Percentiles rank a stretch among this genome's conserved stretches.
These are phyloP conservation scores for Aureobasidium melanogenum DNA, from an alignment of 2,329 filamentous ascomycete genomes.

Conservation along the genomic window DNA sequence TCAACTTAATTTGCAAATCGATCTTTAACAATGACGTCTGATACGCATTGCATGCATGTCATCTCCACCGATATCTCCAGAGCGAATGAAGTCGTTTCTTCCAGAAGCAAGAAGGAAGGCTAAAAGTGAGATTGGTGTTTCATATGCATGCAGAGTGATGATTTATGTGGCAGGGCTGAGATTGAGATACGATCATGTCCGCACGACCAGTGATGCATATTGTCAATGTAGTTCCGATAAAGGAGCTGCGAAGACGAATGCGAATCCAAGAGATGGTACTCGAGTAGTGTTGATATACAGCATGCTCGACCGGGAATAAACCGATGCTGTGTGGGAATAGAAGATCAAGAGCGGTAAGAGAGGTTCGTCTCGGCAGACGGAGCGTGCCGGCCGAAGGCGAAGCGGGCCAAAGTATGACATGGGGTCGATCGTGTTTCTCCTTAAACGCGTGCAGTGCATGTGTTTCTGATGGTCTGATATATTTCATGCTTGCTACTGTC, in stretches of 20 bases:
- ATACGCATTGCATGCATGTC: background rate
- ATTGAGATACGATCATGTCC: background rate
- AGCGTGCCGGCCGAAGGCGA: background rate
- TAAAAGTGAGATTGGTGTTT: background rate
- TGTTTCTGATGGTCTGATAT: background rate
- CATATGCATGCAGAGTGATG: background rate
- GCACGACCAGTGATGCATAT: background rate
- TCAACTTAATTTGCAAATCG: background rate
- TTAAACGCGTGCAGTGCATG: background rate
- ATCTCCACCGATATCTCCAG: background rate
- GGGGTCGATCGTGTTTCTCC: background rate
- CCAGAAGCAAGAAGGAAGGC: background rate
- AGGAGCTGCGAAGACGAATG: background rate
- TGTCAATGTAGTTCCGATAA: too few relatives aligned
- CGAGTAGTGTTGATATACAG: too few relatives aligned
- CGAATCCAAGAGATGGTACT: background rate
- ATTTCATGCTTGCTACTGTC: background rate
- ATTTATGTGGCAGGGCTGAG: background rate
- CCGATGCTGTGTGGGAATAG: background rate
- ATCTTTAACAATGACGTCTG: background rate
- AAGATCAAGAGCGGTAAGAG: background rate
- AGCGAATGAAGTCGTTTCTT: background rate
- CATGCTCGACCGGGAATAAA: background rate
- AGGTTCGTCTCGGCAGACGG: background rate
- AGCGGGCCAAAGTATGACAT: background rate